Percentiles rank a stretch among this genome's conserved stretches.
These are phyloP conservation scores for Paramecium tetraurelia DNA, from an alignment of 73 alveolate genomes.

Conservation along the genomic window DNA sequence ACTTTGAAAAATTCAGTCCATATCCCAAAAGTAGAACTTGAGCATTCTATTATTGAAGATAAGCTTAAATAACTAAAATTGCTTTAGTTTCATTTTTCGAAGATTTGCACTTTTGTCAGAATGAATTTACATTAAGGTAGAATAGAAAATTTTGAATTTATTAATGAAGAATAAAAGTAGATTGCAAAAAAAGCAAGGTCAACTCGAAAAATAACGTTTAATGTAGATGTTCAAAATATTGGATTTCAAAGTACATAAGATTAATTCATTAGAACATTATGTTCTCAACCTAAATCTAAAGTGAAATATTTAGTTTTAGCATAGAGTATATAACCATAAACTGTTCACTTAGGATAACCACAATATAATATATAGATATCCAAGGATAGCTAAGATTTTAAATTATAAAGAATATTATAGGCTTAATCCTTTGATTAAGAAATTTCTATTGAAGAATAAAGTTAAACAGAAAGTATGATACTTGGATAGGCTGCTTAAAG, in stretches of 20 bases:
- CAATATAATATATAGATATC: background rate
- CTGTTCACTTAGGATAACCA: background rate
- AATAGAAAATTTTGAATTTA: background rate
- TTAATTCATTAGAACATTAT: background rate
- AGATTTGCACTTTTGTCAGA: background rate
- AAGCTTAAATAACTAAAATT: background rate
- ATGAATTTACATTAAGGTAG: background rate
- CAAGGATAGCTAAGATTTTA: background rate
- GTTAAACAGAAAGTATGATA: background rate
- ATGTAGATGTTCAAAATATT: background rate
- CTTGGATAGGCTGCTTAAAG: background rate
- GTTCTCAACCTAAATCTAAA: background rate
- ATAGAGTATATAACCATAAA: background rate
- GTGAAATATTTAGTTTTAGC: background rate
- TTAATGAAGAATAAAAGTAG: background rate
- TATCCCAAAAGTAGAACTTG: background rate
- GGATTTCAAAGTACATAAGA: background rate
- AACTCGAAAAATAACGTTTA: background rate
- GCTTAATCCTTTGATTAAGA: background rate
- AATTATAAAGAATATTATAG: background rate
- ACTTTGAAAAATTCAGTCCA: background rate
- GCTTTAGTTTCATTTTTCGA: background rate
- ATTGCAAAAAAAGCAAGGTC: background rate
- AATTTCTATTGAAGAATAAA: background rate
- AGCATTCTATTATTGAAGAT: background rate